These are phyloP conservation scores for Plectosphaerella cucumerina DNA, from an alignment of 2,329 filamentous ascomycete species.

Conservation along the genomic window DNA sequence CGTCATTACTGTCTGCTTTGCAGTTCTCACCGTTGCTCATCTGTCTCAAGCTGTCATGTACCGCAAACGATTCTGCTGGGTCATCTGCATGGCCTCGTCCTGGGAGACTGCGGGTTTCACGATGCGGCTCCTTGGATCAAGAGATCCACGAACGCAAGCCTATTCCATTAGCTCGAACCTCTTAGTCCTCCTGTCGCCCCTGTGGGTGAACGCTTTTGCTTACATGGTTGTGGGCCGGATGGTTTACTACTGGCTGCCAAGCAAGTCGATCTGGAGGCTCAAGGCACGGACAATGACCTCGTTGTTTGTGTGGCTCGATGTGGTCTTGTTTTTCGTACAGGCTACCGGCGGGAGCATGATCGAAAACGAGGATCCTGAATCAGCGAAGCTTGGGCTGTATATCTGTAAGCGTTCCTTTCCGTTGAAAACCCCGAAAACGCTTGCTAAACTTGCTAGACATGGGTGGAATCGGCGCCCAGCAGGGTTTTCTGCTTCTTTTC, in stretches of 20 bases:
- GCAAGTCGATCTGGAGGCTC: slow-evolving; percentile 29
- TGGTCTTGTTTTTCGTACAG: slow-evolving; percentile 44
- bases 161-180: not conserved
- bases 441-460: slow-evolving; percentile 32
- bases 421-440: not conserved
- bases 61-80: slow-evolving; percentile 28
- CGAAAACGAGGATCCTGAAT: slow-evolving; percentile 18
- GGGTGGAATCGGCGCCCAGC: slow-evolving; percentile 47
- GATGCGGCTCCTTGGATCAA: not conserved
- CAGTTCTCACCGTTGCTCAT: slow-evolving; percentile 10
- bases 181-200: not conserved
- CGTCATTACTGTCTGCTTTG: slow-evolving; percentile 23
- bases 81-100: slow-evolving; percentile 28
- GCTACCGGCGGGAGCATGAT: slow-evolving; percentile 31
- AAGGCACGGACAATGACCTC: slow-evolving; percentile 33
- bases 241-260: slow-evolving; percentile 32
- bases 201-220: slow-evolving; percentile 37
- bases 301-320: slow-evolving; percentile 42
- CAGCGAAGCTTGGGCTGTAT: slow-evolving; percentile 30
- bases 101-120: slow-evolving; percentile 18
- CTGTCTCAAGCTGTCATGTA: slow-evolving; percentile 17
- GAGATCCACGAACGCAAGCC: not conserved
- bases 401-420: slow-evolving; percentile 16
- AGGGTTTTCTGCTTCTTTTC: slow-evolving; percentile 46
- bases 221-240: slow-evolving; percentile 40